A percentile compares a stretch with the other conserved stretches of the same genome.
phyloP scores from a whole-genome alignment of 2,329 filamentous ascomycete species.

The Graphium sp. region DNA sequence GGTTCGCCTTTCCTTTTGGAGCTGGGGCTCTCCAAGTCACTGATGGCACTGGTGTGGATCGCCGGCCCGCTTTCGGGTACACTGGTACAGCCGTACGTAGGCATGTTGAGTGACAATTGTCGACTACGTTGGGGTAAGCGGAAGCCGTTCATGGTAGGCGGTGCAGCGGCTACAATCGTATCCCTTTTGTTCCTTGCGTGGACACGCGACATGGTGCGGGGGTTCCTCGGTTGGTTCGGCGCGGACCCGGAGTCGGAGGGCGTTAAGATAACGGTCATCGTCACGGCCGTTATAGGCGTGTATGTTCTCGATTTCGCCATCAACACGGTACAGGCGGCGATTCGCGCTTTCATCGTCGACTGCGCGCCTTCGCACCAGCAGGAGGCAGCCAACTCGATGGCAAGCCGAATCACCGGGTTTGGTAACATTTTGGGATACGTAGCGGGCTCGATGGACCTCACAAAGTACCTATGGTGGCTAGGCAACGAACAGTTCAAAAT shows the following conservation, averaged over 20 bases:
- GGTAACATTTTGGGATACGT: slow-evolving; percentile 87
- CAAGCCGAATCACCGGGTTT: slow-evolving; percentile 67
- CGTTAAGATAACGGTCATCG: slow-evolving; percentile 51
- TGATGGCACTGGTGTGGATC: slow-evolving; percentile 75
- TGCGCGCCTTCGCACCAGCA: slow-evolving; percentile 87
- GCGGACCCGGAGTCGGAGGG: slow-evolving; percentile 46
- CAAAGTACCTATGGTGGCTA: slow-evolving; percentile 58
- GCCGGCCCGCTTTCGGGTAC: slow-evolving; percentile 61
- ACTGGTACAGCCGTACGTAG: slow-evolving; percentile 68
- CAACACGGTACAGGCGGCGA: slow-evolving; percentile 89
- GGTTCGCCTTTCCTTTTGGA: slow-evolving; percentile 74
- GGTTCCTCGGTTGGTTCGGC: slow-evolving; percentile 53
- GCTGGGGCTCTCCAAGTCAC: slow-evolving; percentile 64
- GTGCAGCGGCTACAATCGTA: slow-evolving; percentile 47
- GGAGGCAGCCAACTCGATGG: slow-evolving; percentile 87
- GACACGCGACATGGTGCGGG: slow-evolving; percentile 55
- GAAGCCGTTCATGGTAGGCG: slow-evolving; percentile 66
- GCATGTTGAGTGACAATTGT: slow-evolving; percentile 67
- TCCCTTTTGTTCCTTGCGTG: slow-evolving; percentile 57
- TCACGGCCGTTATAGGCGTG: slow-evolving; percentile 70
- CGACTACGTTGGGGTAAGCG: slow-evolving; percentile 59
- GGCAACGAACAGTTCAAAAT: slow-evolving; percentile 87
- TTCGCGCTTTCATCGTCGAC: slow-evolving; percentile 86
- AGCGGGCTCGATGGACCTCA: slow-evolving; percentile 70
- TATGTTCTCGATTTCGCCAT: slow-evolving; percentile 89